Base-by-base conservation (phyloP, 2,329 filamentous ascomycete species). In the Thielaviopsis euricoi region DNA sequence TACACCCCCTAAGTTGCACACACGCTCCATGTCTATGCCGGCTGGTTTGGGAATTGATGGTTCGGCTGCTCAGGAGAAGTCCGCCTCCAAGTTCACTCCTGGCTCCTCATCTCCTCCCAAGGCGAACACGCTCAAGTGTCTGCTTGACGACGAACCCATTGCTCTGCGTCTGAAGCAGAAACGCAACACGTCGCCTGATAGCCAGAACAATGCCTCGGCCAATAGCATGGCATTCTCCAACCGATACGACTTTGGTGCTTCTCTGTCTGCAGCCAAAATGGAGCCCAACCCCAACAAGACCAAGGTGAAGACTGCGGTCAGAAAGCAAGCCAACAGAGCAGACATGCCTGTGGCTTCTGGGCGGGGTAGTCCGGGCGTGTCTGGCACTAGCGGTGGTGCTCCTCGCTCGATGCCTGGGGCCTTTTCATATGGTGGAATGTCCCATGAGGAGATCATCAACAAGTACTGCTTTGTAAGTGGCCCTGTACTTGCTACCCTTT, bases 401-500 rank as follows among this genome's bases (percentile, higher is more conserved):
- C 68, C 76, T 75, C 69, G 71, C 62, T 64, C 73, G 53, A 72
- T 71, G 66, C 84, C 95, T 63, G 81, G 90, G 61, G 94, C 89
- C 63, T 83, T 88, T 61, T 90, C 91, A 61, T 97, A 98, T 70
- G 43, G n/a, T 1, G n/a, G n/a, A n/a, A 19, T 48, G 43, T 7
- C n/a, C 19, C 43, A 48, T 48, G 88, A 94, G 73, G 93, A 98
- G 73, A 80, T 98, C 63, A 86, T 98, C 71, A 90, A 95, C 76
- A 96, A 95, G 76, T 98, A 95, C 78, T 98, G 93, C 79, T 98
- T 97, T 82, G 91, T 96, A 91, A 83, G 91, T 95, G 79, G 79
- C 26, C 21, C 33, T 52, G 2, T 15, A 6, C 40, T n/a, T n/a
- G n/a, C n/a, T n/a, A n/a, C n/a, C 21, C 15, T 21, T 33, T 55